These are phyloP conservation scores for Schoenoplectus triqueter DNA, from an alignment of 202 grass and related monocot species.

Conservation along the genomic window DNA sequence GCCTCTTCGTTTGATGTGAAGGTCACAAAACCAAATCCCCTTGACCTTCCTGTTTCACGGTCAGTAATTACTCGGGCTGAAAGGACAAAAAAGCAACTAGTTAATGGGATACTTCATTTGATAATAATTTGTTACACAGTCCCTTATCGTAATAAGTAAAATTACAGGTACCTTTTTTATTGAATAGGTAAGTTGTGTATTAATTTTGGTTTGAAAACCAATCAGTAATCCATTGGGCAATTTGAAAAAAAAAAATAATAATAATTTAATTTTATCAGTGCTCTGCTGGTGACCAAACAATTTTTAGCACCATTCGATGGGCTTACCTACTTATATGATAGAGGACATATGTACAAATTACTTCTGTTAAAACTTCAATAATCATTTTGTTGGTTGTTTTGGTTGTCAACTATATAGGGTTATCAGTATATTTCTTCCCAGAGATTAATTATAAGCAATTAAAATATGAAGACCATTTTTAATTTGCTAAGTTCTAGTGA, in stretches of 20 bases:
- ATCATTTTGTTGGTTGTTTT: neutral
- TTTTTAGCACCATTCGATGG: neutral
- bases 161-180: too few relatives aligned
- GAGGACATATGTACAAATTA: neutral
- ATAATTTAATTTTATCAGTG: neutral
- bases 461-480: neutral
- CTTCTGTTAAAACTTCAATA: neutral
- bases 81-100: conserved; percentile 42
- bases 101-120: conserved; percentile 1
- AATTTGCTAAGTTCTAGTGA: too few relatives aligned
- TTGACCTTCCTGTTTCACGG: conserved; percentile 70
- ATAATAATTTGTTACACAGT: neutral
- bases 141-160: neutral
- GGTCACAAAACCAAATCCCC: conserved; percentile 86
- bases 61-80: conserved; percentile 81
- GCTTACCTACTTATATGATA: conserved; percentile 4
- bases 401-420: neutral
- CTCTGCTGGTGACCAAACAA: neutral
- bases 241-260: neutral
- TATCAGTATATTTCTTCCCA: neutral
- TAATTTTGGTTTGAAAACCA: neutral
- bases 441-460: neutral
- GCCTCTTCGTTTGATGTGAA: conserved; percentile 69
- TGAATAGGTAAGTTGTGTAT: too few relatives aligned
- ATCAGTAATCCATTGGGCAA: neutral